phyloP scores from a whole-genome alignment of 2,329 filamentous ascomycete species.

The Cladosporium sp. region DNA sequence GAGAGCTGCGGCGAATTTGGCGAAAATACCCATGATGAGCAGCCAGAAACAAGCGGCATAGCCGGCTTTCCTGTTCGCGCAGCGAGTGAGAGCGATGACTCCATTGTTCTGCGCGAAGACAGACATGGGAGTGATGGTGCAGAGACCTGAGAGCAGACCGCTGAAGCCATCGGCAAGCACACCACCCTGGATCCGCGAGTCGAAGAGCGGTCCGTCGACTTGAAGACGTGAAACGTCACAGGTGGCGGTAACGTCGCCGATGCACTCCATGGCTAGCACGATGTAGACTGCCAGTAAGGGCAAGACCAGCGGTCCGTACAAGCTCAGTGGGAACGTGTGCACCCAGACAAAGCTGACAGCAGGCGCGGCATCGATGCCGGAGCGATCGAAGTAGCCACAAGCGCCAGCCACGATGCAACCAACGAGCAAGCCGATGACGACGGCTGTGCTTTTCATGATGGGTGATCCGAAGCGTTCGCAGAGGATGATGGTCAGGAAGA shows the following conservation, averaged over 20 bases:
- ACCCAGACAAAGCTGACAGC: conserved; percentile 75
- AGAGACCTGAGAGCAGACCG: conserved; percentile 68
- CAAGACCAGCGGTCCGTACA: conserved; percentile 70
- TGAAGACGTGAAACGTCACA: conserved; percentile 75
- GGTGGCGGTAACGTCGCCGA: conserved; percentile 65
- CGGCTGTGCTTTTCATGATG: conserved; percentile 77
- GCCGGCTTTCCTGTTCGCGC: conserved; percentile 75
- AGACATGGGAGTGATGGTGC: conserved; percentile 75
- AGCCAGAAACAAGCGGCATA: conserved; percentile 75
- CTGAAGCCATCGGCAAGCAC: conserved; percentile 74
- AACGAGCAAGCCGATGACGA: conserved; percentile 68
- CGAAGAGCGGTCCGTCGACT: conserved; percentile 67
- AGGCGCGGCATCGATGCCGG: conserved; percentile 65
- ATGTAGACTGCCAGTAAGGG: conserved; percentile 62
- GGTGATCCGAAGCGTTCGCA: conserved; percentile 78
- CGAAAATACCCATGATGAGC: conserved; percentile 74
- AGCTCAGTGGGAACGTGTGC: conserved; percentile 65
- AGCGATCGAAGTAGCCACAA: conserved; percentile 70
- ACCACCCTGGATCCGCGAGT: conserved; percentile 74
- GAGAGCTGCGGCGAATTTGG: conserved; percentile 76
- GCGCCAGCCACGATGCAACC: conserved; percentile 77
- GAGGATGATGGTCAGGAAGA: conserved; percentile 74
- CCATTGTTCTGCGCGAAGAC: conserved; percentile 83
- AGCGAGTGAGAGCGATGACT: conserved; percentile 75
- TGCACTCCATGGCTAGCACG: conserved; percentile 68